Evolutionary conservation across 2,329 filamentous ascomycete species (phyloP), one percentile per base, ranked within the genome.

Genomic region (Ceratocystis papillata): DNA sequence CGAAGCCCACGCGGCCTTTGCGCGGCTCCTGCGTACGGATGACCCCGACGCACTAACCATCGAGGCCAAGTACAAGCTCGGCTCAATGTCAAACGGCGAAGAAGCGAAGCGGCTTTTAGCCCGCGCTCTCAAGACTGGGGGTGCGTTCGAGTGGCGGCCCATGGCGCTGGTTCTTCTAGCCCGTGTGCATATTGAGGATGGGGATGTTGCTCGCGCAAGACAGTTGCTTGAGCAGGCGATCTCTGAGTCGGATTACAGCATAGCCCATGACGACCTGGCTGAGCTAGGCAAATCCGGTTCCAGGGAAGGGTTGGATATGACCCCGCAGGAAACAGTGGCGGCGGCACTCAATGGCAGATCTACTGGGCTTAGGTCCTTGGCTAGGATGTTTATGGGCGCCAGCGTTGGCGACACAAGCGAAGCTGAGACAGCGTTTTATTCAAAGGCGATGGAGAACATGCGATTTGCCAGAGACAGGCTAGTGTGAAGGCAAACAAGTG

Each of bases 21-120:
- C 12, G 33, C 30, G 28, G 10, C 63, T 64, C 46, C n/a, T 61
- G 3, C 59, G 41, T 6, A 10, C 72, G 71, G 1, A 65, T 74
- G 2, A 77, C 46, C 70, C 74, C 2, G 71, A 77, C 57, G 76
- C 75, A 41, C 70, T 77, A 25, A 72, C 73, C 3, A 69, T 72
- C 7, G 72, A 76, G 53, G 76, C 67, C 45, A 65, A 65, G 55
- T 59, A 66, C 37, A 15, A 68, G 17, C 48, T 17, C 2, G 25
- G 22, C 45, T 30, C 28, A n/a, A 37, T 37, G 3, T 60, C 20
- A 3, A 12, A 3, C 37, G 64, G 20, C n/a, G 66, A 53, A 25
- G 50, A n/a, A 41, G n/a, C 7, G 62, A 68, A 45, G 28, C 64
- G 17, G 66, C 46, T 69, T 41, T 67, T 68, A 37, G 12, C 22